Evolutionary conservation across 176 grass and related monocot genomes (phyloP), one percentile per base, ranked within the genome.

Genomic region (Cocos nucifera): DNA sequence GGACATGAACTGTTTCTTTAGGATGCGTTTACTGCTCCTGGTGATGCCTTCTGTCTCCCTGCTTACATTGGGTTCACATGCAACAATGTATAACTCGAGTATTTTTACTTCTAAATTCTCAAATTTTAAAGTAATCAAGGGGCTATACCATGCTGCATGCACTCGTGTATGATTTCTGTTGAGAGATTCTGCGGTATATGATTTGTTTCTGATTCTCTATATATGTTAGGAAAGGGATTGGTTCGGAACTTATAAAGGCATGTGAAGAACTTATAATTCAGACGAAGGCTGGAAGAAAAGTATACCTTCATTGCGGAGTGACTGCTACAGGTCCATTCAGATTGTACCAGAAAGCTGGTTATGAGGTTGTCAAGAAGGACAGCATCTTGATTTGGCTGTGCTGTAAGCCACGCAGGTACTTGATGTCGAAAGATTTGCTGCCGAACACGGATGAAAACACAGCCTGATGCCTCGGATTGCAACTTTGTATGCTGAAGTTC

Each of bases 281-380:
- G 69, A 96, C 90, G 83, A 56, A 76, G 55, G 80, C 76, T 18
- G 73, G 82, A 71, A 70, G 62, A 49, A 59, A 51, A 57, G 66
- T 90, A 50, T 90, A 88, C 63, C 84, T 97, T 64, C 92, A 97
- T 32, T 97, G 92, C 59, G 82, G 92, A 66, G 74, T 91, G 64
- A 69, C 85, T 7, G 80, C 88, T 26, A 75, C 87, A 78, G 68
- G 72, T 20, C 86, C 92, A 4, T 79, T 82, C 64, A 72, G 65
- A 32, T 85, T 96, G 80, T 96, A 90, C 69, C 77, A 50, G 52
- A 96, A 82, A 61, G 69, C 87, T 48, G 83, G 87, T 49, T 96
- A 90, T 6, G 49, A 58, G 18, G 69, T 83, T 68, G 75, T 78
- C 16, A 62, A 76, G 61, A 88, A 69, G 22, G 83, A 90, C 59